These are phyloP conservation scores for Lachnellula cervina DNA, from an alignment of 2,329 filamentous ascomycete genomes.

Conservation along the genomic window DNA sequence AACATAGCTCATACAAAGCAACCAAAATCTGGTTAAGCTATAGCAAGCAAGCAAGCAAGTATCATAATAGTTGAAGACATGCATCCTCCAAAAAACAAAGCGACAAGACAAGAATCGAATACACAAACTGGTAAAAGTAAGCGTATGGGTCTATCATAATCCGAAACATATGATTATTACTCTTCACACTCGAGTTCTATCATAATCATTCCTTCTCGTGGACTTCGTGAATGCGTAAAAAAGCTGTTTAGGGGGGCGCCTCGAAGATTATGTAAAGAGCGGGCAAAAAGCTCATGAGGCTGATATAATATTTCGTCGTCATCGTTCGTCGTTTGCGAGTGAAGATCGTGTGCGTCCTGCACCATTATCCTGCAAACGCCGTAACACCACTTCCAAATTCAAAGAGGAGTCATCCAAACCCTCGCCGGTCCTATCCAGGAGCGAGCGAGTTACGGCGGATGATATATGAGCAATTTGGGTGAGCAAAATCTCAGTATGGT, in stretches of 20 bases:
- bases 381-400: conserved; percentile 18
- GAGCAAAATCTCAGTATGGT: conserved; percentile 17
- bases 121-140: conserved; percentile 3
- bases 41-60: conserved; percentile 11
- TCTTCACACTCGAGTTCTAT: conserved; percentile 13
- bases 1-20: conserved; percentile 18
- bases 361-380: conserved; percentile 24
- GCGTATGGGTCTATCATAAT: conserved; percentile 7
- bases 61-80: conserved; percentile 4
- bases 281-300: conserved; percentile 15
- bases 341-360: conserved; percentile 2
- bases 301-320: conserved; percentile 17
- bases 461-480: conserved; percentile 11
- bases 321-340: conserved; percentile 8
- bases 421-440: conserved; percentile 30
- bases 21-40: conserved; percentile 22
- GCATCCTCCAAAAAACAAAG: conserved; percentile 1
- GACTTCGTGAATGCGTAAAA: conserved; percentile 30
- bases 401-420: conserved; percentile 26
- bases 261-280: conserved; percentile 25
- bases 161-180: conserved; percentile 12
- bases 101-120: conserved; percentile 2
- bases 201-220: conserved; percentile 21
- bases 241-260: conserved; percentile 1
- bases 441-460: conserved; percentile 17